phyloP scores from a whole-genome alignment of 306 rosid genomes.

The Cicer arietinum region DNA sequence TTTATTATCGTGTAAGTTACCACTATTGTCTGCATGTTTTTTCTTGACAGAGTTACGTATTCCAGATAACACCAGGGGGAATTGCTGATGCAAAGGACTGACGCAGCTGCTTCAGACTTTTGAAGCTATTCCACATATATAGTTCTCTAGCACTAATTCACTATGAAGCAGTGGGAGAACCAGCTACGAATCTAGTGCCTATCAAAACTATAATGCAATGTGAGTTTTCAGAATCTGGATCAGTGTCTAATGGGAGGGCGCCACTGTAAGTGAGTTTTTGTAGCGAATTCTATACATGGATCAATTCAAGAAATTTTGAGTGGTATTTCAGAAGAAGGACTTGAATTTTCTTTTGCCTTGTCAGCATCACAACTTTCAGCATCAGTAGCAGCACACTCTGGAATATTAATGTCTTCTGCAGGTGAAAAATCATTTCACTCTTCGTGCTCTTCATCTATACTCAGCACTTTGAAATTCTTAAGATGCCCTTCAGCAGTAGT shows the following conservation, averaged over 20 bases:
- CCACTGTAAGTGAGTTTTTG: constrained; percentile 62
- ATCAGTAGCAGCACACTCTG: constrained; percentile 25
- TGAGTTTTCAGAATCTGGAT: constrained; percentile 15
- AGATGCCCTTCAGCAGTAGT: constrained; percentile 40
- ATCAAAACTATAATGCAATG: too few relatives aligned
- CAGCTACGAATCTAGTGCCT: neutral
- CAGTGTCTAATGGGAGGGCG: constrained; percentile 58
- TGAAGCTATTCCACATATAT: neutral
- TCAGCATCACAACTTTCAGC: constrained; percentile 31
- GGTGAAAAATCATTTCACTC: constrained; percentile 42
- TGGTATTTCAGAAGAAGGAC: constrained; percentile 41
- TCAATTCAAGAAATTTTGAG: constrained; percentile 53
- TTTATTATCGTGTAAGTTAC: neutral
- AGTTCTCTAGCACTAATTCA: too few relatives aligned
- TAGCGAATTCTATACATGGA: constrained; percentile 85
- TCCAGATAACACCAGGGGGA: constrained; percentile 95
- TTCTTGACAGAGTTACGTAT: constrained; percentile 69
- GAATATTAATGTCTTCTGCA: constrained; percentile 20
- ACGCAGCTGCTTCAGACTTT: constrained; percentile 21
- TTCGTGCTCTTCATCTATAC: constrained; percentile 32
- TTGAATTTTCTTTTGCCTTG: constrained; percentile 43
- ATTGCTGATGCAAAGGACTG: constrained; percentile 92
- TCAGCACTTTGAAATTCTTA: constrained; percentile 34
- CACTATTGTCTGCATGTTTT: constrained; percentile 41
- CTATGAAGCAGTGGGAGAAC: neutral